These are phyloP conservation scores for Dysphania ambrosioides DNA, from an alignment of 148 eudicot genomes.

Conservation along the genomic window DNA sequence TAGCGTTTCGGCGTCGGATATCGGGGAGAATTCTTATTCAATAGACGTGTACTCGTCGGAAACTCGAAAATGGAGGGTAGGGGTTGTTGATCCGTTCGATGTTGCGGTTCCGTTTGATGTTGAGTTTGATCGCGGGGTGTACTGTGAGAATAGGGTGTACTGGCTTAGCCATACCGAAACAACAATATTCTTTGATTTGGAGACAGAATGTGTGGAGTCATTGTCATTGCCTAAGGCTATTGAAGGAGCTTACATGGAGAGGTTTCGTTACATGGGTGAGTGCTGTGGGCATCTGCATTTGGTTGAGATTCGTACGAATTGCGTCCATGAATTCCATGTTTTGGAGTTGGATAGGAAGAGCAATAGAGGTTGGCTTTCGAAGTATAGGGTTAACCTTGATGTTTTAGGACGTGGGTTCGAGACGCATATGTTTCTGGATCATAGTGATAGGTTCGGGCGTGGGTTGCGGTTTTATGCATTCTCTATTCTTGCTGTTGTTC, in stretches of 20 bases:
- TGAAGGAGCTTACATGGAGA: slow-evolving; percentile 27
- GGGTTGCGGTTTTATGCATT: slow-evolving; percentile 36
- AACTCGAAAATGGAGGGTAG: slow-evolving; percentile 28
- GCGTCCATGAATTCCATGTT: slow-evolving; percentile 36
- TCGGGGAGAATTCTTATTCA: neutral
- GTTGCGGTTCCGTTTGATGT: slow-evolving; percentile 30
- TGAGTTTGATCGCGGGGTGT: slow-evolving; percentile 40
- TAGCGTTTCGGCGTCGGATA: neutral
- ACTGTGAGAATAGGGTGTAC: slow-evolving; percentile 44
- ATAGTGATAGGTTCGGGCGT: slow-evolving; percentile 32
- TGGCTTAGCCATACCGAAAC: slow-evolving; percentile 43
- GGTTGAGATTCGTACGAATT: slow-evolving; percentile 30
- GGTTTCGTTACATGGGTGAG: slow-evolving; percentile 48
- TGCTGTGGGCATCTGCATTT: slow-evolving; percentile 49
- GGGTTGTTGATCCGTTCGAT: slow-evolving; percentile 10
- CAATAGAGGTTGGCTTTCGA: slow-evolving; percentile 33
- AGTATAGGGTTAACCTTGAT: slow-evolving; percentile 42
- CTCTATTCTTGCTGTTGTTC: slow-evolving; percentile 36
- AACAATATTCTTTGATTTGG: slow-evolving; percentile 31
- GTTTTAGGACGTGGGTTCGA: slow-evolving; percentile 37
- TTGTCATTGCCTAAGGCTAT: slow-evolving; percentile 24
- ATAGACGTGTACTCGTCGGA: slow-evolving; percentile 34
- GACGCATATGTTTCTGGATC: slow-evolving; percentile 37
- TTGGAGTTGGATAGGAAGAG: slow-evolving; percentile 31
- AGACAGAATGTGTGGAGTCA: slow-evolving; percentile 13